These are phyloP conservation scores for Flaveria trinervia DNA, from an alignment of 129 eudicot species.

Conservation along the genomic window DNA sequence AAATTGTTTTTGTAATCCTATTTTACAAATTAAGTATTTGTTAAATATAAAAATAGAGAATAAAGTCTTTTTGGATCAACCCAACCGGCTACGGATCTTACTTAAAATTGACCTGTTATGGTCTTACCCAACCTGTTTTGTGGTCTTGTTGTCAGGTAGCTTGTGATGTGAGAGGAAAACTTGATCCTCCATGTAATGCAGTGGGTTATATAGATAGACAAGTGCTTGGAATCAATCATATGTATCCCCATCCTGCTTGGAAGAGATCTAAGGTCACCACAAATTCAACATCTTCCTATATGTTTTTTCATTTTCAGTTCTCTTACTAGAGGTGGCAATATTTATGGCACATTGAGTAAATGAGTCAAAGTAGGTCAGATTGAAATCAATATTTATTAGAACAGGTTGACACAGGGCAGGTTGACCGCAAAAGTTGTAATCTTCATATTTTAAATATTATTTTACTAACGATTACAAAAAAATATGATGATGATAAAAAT, in stretches of 20 bases:
- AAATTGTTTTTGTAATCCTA: neutral
- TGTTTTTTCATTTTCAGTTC: conserved; percentile 7
- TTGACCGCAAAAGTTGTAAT: neutral
- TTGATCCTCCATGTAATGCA: conserved; percentile 80
- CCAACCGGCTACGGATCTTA: neutral
- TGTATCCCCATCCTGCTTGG: conserved; percentile 89
- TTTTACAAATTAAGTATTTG: neutral
- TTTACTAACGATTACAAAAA: neutral
- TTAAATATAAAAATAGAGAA: neutral
- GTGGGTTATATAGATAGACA: conserved; percentile 78
- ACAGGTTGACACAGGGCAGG: neutral
- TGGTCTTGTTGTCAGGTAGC: conserved; percentile 45
- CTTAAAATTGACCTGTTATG: neutral
- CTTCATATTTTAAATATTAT: neutral
- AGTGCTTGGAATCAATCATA: conserved; percentile 69
- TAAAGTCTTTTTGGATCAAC: neutral
- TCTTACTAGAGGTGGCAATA: conserved; percentile 7
- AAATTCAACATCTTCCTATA: conserved; percentile 12
- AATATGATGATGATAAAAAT: neutral
- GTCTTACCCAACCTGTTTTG: conserved; percentile 1
- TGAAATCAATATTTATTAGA: neutral
- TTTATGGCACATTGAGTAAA: neutral
- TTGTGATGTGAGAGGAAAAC: conserved; percentile 69
- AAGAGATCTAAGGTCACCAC: conserved; percentile 64
- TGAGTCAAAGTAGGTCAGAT: neutral